Base-by-base conservation (phyloP, 306 rosid species). In the Dryas octopetala region DNA sequence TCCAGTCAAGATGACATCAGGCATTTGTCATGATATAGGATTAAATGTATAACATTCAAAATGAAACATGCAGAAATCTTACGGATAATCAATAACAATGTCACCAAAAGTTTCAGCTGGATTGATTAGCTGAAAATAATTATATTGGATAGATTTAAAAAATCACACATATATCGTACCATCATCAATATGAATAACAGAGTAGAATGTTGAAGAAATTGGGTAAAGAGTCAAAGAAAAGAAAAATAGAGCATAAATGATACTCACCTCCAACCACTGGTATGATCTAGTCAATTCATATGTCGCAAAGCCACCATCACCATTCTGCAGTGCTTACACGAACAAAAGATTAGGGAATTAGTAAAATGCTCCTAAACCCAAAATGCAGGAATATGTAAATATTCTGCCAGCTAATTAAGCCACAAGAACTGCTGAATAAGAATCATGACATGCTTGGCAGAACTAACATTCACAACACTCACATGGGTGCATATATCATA, bases 21-120 rank as follows among this genome's bases (percentile, higher is more conserved):
- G 38, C n/a, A 15, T 57, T 45, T 23, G 13, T 45, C 66, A 55
- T 12, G 5, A 43, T 54, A 41, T 7, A 43, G 13, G 41, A 55
- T 19, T 54, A 41, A 75, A 49, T 47, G 43, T 54, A 62, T 10
- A 67, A 54, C 11, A 62, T 68, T 52, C 61, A 60, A 40, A 53
- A 26, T 23, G 6, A 57, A 41, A 48, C 45, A 17, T 81, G 54
- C 46, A 40, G 69, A 73, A 66, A 50, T 49, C 85, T 47, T 68
- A 82, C 76, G 79, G 79, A 62, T 82, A 82, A 73, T 82, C 85
- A 14, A 82, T 78, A 43, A 82, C 82, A 68, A 82, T 82, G 68
- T 82, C 85, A 28, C 85, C 85, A 38, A 82, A 82, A 73, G 82
- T 82, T 73, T 82, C 85, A 1, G 85, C 85, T 32, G 85, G 82